Conservation (phyloP, 768 basidiomycete species). For the Tricholoma furcatifolium region DNA sequence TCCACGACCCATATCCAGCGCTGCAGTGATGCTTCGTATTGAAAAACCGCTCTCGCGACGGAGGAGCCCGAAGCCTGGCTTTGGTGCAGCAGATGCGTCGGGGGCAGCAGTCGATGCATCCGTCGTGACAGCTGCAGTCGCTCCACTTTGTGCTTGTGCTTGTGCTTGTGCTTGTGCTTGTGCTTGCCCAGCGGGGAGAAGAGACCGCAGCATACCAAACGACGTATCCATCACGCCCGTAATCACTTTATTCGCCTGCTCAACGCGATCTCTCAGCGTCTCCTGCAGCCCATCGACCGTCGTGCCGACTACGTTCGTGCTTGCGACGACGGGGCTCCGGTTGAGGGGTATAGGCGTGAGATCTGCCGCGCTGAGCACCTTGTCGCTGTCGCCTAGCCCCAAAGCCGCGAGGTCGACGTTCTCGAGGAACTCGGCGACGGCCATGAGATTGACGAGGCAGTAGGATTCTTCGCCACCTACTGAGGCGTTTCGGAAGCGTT, state of each 20-base stretch:
- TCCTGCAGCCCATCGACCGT: constrained; percentile 47
- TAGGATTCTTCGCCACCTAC: constrained; percentile 86
- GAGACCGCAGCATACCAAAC: constrained; percentile 80
- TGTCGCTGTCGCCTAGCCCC: constrained; percentile 60
- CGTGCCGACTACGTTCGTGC: constrained; percentile 40
- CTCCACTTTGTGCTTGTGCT: too few species aligned
- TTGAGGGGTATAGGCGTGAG: constrained; percentile 78
- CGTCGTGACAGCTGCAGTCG: neutral
- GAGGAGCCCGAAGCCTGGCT: constrained; percentile 64
- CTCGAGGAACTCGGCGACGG: constrained; percentile 94
- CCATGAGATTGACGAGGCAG: constrained; percentile 92
- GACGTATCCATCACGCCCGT: constrained; percentile 89
- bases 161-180: neutral
- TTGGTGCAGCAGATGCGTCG: constrained; percentile 23
- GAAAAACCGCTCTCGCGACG: constrained; percentile 80
- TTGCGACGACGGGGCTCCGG: constrained; percentile 37
- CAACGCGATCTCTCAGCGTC: constrained; percentile 68
- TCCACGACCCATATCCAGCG: constrained; percentile 55
- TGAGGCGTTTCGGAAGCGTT: constrained; percentile 55
- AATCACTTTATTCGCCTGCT: constrained; percentile 82
- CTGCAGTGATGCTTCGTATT: constrained; percentile 67
- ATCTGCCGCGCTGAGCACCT: constrained; percentile 67
- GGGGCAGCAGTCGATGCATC: constrained; percentile 22
- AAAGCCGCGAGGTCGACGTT: constrained; percentile 81
- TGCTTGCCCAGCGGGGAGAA: constrained; percentile 50